Evolutionary conservation across 176 grass and related monocot species (phyloP).

Genomic region (Triticum monococcum): DNA sequence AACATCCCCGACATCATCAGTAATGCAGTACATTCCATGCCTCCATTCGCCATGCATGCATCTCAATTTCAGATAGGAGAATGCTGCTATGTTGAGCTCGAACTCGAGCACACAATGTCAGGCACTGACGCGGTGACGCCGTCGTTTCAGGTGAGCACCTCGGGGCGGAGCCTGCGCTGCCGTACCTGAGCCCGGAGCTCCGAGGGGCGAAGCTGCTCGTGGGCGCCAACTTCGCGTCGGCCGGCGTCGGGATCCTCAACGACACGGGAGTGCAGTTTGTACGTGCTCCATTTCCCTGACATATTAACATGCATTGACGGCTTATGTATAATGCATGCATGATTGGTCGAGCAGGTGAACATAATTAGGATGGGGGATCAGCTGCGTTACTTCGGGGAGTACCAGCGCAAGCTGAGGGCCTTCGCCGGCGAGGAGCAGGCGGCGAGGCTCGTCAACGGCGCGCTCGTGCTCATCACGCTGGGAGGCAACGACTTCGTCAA

Average conservation of each 20-base stretch:
- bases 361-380: slow-evolving; percentile 81
- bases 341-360: slow-evolving; percentile 56
- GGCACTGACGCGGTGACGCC: neutral
- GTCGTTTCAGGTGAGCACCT: slow-evolving; percentile 62
- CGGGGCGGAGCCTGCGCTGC: slow-evolving; percentile 53
- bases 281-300: neutral
- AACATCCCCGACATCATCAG: slow-evolving; percentile 97
- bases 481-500: slow-evolving; percentile 98
- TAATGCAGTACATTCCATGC: neutral
- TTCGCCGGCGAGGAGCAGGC: slow-evolving; percentile 52
- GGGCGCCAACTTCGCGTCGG: slow-evolving; percentile 97
- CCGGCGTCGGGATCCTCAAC: slow-evolving; percentile 89
- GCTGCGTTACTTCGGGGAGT: slow-evolving; percentile 73
- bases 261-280: slow-evolving; percentile 94
- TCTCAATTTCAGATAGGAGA: no score
- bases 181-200: slow-evolving; percentile 84
- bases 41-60: neutral
- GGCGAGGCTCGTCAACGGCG: slow-evolving; percentile 45
- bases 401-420: slow-evolving; percentile 61
- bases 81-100: neutral
- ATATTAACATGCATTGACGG: no score
- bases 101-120: neutral
- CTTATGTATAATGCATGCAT: neutral
- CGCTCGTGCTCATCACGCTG: slow-evolving; percentile 80
- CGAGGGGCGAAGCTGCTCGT: slow-evolving; percentile 72